Conservation (phyloP, 345 rosid species). For the Eucalyptus pumila region DNA sequence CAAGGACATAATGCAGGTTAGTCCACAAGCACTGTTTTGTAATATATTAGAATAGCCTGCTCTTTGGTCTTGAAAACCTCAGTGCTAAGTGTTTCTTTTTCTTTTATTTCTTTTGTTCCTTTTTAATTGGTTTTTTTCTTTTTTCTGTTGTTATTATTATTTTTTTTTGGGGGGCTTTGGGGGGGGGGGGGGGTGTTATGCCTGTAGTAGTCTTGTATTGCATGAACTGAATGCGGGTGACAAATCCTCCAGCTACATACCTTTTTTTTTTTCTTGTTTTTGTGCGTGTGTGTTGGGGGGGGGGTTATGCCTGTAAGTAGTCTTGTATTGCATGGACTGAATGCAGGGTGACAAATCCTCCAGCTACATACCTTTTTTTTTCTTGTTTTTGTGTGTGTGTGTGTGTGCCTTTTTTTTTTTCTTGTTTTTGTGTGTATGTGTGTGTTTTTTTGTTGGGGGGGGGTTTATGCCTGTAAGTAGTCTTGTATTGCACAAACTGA, state of each 20-base stretch:
- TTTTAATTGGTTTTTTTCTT: background rate
- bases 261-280: background rate
- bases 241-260: no score
- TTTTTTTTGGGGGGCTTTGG: no score
- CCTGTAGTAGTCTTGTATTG: no score
- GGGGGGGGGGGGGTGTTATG: background rate
- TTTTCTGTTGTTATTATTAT: background rate
- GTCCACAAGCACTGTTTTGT: background rate
- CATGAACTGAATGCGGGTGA: no score
- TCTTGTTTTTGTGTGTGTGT: no score
- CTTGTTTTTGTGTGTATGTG: no score
- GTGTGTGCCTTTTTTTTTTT: background rate
- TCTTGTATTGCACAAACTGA: background rate
- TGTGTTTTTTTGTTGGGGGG: no score
- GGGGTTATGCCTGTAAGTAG: background rate
- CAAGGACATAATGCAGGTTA: slow-evolving; percentile 68
- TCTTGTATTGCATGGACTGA: background rate
- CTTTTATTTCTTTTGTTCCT: background rate
- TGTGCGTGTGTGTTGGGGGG: no score
- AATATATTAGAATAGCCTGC: background rate
- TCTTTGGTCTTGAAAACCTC: background rate
- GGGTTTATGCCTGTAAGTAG: background rate
- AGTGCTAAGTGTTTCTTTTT: background rate
- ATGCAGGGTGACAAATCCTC: background rate
- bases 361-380: background rate